Percentiles rank a stretch among this genome's conserved stretches.
Evolutionary conservation across 257 asterid genomes (phyloP).

Genomic region (Nicotiana tabacum): DNA sequence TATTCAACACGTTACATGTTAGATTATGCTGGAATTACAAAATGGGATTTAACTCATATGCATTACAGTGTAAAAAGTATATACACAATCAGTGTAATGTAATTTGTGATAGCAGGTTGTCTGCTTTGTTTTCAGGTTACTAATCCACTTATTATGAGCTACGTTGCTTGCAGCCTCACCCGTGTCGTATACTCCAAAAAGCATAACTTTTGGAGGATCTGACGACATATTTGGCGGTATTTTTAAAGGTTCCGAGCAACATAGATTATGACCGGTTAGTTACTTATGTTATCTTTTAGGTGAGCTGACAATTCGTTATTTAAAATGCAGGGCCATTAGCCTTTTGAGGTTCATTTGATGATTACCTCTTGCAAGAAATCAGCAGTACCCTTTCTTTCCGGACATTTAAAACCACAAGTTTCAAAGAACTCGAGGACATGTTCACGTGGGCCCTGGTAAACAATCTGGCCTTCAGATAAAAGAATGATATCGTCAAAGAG

Average conservation of each 20-base stretch:
- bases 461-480: conserved; percentile 60
- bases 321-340: neutral
- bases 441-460: conserved; percentile 62
- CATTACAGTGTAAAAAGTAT: too few relatives aligned
- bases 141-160: neutral
- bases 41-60: neutral
- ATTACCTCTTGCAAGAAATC: conserved; percentile 80
- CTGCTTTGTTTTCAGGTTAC: neutral
- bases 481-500: conserved; percentile 72
- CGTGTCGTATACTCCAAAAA: neutral
- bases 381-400: conserved; percentile 72
- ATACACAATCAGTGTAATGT: neutral
- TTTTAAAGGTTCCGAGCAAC: neutral
- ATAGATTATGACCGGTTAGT: neutral
- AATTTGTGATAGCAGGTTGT: neutral
- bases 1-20: conserved; percentile 10
- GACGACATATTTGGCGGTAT: neutral
- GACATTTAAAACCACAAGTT: conserved; percentile 60
- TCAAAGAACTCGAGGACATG: conserved; percentile 55
- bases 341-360: neutral
- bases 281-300: neutral
- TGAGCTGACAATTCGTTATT: too few relatives aligned
- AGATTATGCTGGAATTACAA: neutral
- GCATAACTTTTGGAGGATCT: neutral
- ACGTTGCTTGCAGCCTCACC: neutral